A percentile compares a stretch with the other conserved stretches of the same genome.
phyloP scores from a whole-genome alignment of 495 filamentous ascomycete species.

The Aspergillus carlsbadensis region DNA sequence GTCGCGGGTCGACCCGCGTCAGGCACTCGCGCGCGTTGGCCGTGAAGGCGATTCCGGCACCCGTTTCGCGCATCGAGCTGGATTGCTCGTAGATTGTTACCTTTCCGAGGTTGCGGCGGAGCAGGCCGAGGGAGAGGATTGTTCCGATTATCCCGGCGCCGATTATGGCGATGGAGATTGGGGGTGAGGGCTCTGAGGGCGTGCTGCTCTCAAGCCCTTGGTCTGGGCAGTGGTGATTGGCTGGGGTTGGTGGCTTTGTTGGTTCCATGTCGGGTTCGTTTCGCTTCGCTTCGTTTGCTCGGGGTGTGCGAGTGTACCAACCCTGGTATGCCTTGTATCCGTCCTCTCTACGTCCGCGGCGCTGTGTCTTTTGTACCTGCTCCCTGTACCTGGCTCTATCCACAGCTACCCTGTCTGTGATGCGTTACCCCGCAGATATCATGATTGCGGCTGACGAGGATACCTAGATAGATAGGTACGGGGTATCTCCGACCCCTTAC shows the following conservation, averaged over 20 bases:
- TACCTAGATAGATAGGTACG: too few species aligned
- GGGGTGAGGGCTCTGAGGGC: too few species aligned
- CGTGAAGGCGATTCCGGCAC: conserved; percentile 47
- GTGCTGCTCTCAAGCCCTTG: too few species aligned
- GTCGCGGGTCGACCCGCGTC: conserved; percentile 19
- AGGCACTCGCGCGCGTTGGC: conserved; percentile 31
- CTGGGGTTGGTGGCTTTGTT: not conserved
- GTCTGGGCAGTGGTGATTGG: not conserved
- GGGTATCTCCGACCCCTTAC: not conserved
- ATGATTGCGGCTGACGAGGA: not conserved
- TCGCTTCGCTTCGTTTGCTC: not conserved
- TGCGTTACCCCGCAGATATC: not conserved
- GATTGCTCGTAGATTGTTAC: conserved; percentile 46
- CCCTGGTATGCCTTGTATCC: too few species aligned
- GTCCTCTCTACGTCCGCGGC: not conserved
- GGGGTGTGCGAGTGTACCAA: not conserved
- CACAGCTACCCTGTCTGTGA: not conserved
- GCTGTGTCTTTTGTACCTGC: conserved; percentile 8
- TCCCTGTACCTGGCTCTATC: not conserved
- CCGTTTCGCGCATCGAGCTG: conserved; percentile 34
- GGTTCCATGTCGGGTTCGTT: not conserved
- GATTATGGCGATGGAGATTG: conserved; percentile 37
- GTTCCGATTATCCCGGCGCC: conserved; percentile 47
- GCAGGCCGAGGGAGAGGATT: conserved; percentile 37
- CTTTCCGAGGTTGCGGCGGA: conserved; percentile 28